Conservation (phyloP, 2,329 filamentous ascomycete genomes). For the Pseudogymnoascus sp. region DNA sequence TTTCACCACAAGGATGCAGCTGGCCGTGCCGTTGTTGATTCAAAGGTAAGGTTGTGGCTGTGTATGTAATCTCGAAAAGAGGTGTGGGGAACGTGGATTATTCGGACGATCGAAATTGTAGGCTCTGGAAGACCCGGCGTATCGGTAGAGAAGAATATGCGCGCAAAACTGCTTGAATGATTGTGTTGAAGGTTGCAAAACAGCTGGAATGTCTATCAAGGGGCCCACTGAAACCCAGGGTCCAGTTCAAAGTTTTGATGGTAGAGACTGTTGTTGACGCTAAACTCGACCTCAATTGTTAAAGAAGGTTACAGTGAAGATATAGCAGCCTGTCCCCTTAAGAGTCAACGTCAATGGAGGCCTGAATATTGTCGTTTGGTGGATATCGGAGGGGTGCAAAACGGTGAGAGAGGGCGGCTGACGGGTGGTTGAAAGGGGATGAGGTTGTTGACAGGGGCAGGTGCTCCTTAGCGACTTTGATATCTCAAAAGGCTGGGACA, state of each 20-base stretch:
- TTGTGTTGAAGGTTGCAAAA: constrained; percentile 5
- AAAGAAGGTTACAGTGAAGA: not conserved
- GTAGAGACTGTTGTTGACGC: constrained; percentile 4
- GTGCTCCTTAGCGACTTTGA: constrained; percentile 1
- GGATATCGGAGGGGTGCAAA: not conserved
- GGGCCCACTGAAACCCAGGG: constrained; percentile 6
- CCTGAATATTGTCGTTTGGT: not conserved
- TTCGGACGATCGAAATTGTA: constrained; percentile 3
- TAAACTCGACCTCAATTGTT: not conserved
- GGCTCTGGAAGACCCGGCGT: not conserved
- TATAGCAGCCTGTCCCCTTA: not conserved
- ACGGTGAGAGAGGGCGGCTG: not conserved
- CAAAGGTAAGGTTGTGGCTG: constrained; percentile 1
- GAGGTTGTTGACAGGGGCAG: constrained; percentile 8
- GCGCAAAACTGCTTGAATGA: constrained; percentile 3
- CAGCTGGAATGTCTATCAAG: constrained; percentile 1
- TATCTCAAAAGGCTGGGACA: constrained; percentile 5
- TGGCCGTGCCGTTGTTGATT: constrained; percentile 5
- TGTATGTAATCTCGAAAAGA: not conserved
- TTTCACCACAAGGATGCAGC: constrained; percentile 8
- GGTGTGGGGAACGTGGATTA: not conserved
- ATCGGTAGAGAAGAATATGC: not conserved
- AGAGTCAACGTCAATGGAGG: not conserved
- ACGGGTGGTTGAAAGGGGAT: constrained; percentile 5
- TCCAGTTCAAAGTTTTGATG: constrained; percentile 1